These are phyloP conservation scores for Hansenula anomala DNA, from an alignment of 1,139 yeast species.

Conservation along the genomic window DNA sequence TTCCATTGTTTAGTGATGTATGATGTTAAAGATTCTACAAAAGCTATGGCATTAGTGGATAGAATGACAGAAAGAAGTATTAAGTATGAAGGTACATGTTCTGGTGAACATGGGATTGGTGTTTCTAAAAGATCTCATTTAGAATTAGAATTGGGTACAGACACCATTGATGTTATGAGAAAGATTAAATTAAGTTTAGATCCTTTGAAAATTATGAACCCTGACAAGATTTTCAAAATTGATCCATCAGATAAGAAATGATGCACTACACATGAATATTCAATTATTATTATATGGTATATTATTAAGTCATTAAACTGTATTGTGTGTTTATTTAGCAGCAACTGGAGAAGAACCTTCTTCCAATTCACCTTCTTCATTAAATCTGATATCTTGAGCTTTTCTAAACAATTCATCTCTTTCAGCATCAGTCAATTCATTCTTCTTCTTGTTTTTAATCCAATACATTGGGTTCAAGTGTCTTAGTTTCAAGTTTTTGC, in stretches of 20 bases:
- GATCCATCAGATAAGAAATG: conserved; percentile 37
- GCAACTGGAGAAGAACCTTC: background rate
- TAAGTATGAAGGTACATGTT: conserved; percentile 51
- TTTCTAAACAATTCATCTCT: conserved; percentile 48
- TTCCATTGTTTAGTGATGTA: conserved; percentile 53
- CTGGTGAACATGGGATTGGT: conserved; percentile 66
- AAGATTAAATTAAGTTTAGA: conserved; percentile 49
- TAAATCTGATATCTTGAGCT: conserved; percentile 32
- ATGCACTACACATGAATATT: too few species aligned
- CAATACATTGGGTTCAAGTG: conserved; percentile 70
- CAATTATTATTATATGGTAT: too few species aligned
- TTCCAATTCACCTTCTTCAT: conserved; percentile 19
- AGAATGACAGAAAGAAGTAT: conserved; percentile 32
- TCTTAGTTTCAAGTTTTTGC: conserved; percentile 45
- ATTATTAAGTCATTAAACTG: too few species aligned
- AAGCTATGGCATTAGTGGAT: conserved; percentile 25
- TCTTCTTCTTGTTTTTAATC: conserved; percentile 62
- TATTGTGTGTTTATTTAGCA: background rate
- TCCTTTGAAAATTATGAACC: conserved; percentile 52
- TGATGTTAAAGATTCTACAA: conserved; percentile 26
- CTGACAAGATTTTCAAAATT: conserved; percentile 55
- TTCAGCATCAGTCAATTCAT: conserved; percentile 50
- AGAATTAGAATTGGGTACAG: conserved; percentile 44
- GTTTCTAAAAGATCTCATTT: conserved; percentile 49
- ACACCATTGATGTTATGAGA: conserved; percentile 52